Base-by-base conservation (phyloP, 2,329 filamentous ascomycete genomes). In the Trichophyton rubrum region DNA sequence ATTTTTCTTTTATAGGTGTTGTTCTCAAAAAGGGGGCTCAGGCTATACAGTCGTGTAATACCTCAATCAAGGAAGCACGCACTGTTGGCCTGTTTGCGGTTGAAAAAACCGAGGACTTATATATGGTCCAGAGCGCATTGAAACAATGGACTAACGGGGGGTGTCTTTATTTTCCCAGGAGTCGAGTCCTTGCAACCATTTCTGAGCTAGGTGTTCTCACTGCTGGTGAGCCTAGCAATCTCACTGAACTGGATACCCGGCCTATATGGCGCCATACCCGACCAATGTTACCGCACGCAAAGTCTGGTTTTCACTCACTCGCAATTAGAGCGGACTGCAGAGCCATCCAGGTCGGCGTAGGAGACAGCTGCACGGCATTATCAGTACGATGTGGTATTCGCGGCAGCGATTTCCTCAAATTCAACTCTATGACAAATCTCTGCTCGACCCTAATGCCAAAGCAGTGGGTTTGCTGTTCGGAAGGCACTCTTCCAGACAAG, bases 381-480 rank as follows among this genome's bases (percentile, higher is more conserved):
- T 20, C 58, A 2, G 30, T n/a, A 2, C 35, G 53, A 30, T 62
- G 60, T 13, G 60, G 57, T 20, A 62, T 59, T 24, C 24, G 17
- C 24, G 40, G 20, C 1, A 27, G 17, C 17, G 57, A 62, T 15
- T 51, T 62, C n/a, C 17, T 51, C 3, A 59, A 53, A 15, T 57
- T 79, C 62, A 61, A 64, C 17, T 62, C 24, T 7, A 33, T 7
- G 45, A 56, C 47, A 22, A 49, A 49, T n/a, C 11, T 71, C 9
- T 73, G 71, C 62, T 65, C 66, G 2, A 70, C 62, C 0, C 67
- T 79, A 58, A 45, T 61, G 7, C 66, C 68, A 0, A 69, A 68
- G 8, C 69, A 75, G 61, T 65, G 66, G 22, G 71, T 75, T 8
- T 77, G 74, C 63, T 77, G 74, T 61, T 67, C 68, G 0, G 38